These are phyloP conservation scores for Stagonosporopsis vannaccii DNA, from an alignment of 2,329 filamentous ascomycete genomes.

Conservation along the genomic window DNA sequence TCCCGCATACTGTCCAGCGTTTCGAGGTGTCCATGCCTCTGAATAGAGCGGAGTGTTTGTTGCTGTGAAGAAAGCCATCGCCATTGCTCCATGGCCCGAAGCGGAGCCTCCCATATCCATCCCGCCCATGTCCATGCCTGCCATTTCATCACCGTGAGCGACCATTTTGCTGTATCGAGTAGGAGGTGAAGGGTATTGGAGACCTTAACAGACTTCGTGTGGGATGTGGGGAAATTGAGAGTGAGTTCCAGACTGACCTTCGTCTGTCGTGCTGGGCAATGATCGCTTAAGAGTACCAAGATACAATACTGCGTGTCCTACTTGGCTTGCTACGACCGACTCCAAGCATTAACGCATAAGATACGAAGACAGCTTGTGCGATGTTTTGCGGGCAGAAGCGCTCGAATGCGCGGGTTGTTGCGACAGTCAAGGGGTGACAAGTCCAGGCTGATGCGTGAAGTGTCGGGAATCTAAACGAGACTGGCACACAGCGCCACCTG, in stretches of 20 bases:
- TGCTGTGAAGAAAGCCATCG: slow-evolving; percentile 70
- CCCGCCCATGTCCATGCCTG: slow-evolving; percentile 28
- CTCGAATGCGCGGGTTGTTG: slow-evolving; percentile 40
- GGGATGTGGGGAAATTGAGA: slow-evolving; percentile 13
- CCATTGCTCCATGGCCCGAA: slow-evolving; percentile 52
- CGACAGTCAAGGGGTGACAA: slow-evolving; percentile 44
- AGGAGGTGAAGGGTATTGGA: not conserved
- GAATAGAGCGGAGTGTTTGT: slow-evolving; percentile 72
- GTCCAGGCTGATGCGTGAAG: slow-evolving; percentile 42
- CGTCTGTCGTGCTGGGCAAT: slow-evolving; percentile 16
- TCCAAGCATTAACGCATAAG: slow-evolving; percentile 41
- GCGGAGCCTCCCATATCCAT: slow-evolving; percentile 28
- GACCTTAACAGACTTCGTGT: not conserved
- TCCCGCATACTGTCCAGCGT: slow-evolving; percentile 76
- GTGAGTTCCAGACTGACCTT: slow-evolving; percentile 44
- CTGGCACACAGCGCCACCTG: slow-evolving; percentile 4
- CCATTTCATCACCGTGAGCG: slow-evolving; percentile 34
- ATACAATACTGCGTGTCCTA: slow-evolving; percentile 10
- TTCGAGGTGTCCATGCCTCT: slow-evolving; percentile 74
- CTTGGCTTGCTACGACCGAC: slow-evolving; percentile 26
- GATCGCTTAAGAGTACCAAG: slow-evolving; percentile 31
- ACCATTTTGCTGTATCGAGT: slow-evolving; percentile 33
- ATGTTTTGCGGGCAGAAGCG: slow-evolving; percentile 26
- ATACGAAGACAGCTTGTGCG: slow-evolving; percentile 1
- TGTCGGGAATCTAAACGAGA: slow-evolving; percentile 27